These are phyloP conservation scores for Aspergillus vadensis DNA, from an alignment of 2,329 filamentous ascomycete species.

Conservation along the genomic window DNA sequence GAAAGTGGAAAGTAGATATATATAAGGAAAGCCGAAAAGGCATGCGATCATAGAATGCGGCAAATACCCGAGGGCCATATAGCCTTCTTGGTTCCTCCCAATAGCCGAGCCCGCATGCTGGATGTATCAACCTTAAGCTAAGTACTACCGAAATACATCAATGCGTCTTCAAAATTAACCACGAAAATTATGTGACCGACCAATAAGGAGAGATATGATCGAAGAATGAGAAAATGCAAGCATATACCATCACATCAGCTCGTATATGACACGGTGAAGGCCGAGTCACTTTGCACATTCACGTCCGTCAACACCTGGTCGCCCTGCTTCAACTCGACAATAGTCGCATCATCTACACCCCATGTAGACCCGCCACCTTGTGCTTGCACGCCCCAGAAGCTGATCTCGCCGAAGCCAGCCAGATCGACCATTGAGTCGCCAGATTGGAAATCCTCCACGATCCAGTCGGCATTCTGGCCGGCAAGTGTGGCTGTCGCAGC, in stretches of 20 bases:
- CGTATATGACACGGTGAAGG: conserved; percentile 31
- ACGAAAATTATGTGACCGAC: neutral
- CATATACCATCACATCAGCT: neutral
- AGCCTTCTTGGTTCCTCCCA: neutral
- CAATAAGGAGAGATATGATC: neutral
- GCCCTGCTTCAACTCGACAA: conserved; percentile 53
- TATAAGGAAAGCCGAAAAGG: neutral
- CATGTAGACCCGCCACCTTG: conserved; percentile 24
- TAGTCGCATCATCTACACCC: conserved; percentile 41
- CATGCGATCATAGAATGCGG: neutral
- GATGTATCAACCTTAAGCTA: neutral
- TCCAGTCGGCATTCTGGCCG: conserved; percentile 64
- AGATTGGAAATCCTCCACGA: conserved; percentile 59
- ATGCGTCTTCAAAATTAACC: neutral
- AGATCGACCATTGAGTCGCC: conserved; percentile 46
- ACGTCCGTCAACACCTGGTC: conserved; percentile 36
- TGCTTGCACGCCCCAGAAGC: conserved; percentile 37
- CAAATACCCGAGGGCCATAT: neutral
- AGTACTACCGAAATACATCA: neutral
- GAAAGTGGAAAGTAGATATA: neutral
- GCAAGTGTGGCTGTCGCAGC: conserved; percentile 47
- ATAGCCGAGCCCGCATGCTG: neutral
- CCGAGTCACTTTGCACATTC: conserved; percentile 26
- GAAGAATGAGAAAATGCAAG: neutral
- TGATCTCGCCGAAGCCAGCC: conserved; percentile 52